phyloP scores from a whole-genome alignment of 495 filamentous ascomycete species.

The Alectoria sarmentosa region DNA sequence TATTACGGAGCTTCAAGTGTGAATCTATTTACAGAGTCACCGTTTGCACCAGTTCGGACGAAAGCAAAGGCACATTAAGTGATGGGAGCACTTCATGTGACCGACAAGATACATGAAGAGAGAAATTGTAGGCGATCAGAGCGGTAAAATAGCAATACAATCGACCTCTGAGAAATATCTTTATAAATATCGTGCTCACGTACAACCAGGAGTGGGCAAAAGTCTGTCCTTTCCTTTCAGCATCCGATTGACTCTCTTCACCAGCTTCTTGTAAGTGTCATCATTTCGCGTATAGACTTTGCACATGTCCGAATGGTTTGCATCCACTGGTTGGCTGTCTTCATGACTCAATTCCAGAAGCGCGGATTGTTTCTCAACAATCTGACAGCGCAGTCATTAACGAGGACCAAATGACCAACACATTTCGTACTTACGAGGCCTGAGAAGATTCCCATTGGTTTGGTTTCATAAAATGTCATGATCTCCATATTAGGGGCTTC shows the following conservation, averaged over 20 bases:
- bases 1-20: conserved; percentile 3
- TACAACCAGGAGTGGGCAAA: background rate
- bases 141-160: background rate
- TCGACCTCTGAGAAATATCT: background rate
- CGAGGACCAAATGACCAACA: background rate
- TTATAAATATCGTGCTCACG: background rate
- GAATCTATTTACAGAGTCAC: background rate
- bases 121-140: background rate
- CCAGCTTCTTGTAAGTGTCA: conserved; percentile 17
- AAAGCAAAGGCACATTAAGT: background rate
- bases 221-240: background rate
- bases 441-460: conserved; percentile 9
- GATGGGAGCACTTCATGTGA: background rate
- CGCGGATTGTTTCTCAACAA: conserved; percentile 29
- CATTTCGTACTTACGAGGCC: background rate
- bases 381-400: conserved; percentile 30
- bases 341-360: conserved; percentile 31
- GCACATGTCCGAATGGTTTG: conserved; percentile 29
- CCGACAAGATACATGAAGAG: background rate
- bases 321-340: conserved; percentile 29
- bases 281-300: conserved; percentile 24
- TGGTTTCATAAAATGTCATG: conserved; percentile 35
- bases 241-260: conserved; percentile 8
- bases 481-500: conserved; percentile 32
- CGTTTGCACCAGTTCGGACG: background rate